Percentiles rank a stretch among this genome's conserved stretches.
These are phyloP conservation scores for Luffa aegyptiaca DNA, from an alignment of 306 rosid species.

Conservation along the genomic window DNA sequence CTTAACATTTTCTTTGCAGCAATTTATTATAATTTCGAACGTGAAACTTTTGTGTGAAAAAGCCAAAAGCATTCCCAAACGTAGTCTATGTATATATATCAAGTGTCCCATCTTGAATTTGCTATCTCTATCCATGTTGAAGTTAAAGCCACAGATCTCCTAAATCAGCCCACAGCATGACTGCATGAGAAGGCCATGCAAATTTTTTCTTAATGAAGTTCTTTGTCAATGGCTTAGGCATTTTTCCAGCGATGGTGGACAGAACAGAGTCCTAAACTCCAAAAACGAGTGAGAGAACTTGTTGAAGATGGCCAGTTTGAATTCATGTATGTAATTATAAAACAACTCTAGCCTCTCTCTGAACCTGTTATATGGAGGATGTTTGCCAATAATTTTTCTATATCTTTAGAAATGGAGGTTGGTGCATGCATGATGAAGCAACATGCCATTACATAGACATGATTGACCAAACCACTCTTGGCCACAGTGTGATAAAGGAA, in stretches of 20 bases:
- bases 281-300: constrained; percentile 48
- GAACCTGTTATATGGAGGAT: background rate
- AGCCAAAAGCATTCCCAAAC: background rate
- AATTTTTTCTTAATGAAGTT: background rate
- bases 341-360: background rate
- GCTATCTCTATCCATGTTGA: background rate
- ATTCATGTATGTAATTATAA: constrained; percentile 40
- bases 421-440: constrained; percentile 99
- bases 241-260: constrained; percentile 85
- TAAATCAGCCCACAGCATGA: background rate
- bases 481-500: constrained; percentile 53
- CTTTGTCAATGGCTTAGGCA: constrained; percentile 30
- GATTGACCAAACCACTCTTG: constrained; percentile 88
- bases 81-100: background rate
- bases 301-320: constrained; percentile 59
- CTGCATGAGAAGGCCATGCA: background rate
- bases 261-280: constrained; percentile 43
- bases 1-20: background rate
- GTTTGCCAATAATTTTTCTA: background rate
- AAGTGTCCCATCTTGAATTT: background rate
- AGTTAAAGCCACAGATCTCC: background rate
- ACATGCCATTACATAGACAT: constrained; percentile 74
- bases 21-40: background rate
- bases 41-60: background rate
- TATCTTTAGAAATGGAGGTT: constrained; percentile 74